Percentiles rank a stretch among this genome's conserved stretches.
Evolutionary conservation across 2,329 filamentous ascomycete genomes (phyloP).

Genomic region (Whalleya microplaca): DNA sequence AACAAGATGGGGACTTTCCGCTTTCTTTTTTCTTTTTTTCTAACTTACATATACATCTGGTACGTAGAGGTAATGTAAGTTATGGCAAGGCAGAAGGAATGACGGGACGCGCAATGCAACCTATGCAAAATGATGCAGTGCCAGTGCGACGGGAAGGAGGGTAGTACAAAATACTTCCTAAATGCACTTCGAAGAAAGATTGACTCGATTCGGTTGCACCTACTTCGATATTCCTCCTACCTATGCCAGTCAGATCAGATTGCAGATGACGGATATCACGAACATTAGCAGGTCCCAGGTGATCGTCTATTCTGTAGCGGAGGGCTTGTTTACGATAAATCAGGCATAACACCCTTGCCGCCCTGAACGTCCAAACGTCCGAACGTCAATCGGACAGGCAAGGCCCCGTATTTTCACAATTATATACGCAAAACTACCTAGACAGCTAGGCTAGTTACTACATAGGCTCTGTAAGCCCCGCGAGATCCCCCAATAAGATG

Average conservation of each 20-base stretch:
- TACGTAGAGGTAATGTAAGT: background rate
- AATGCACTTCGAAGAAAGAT: no score
- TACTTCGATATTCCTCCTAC: background rate
- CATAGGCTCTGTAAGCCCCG: no score
- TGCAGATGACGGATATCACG: background rate
- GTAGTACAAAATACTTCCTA: no score
- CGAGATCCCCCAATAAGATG: no score
- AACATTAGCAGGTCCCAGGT: background rate
- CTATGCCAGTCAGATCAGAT: background rate
- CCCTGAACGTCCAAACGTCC: background rate
- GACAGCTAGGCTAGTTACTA: no score
- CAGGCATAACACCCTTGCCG: background rate
- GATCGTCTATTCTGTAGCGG: background rate
- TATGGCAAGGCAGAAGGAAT: background rate
- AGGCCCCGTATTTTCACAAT: background rate
- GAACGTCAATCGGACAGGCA: background rate
- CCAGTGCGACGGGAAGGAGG: no score
- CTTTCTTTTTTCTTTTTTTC: no score
- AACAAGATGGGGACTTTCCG: background rate
- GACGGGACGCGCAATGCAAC: no score
- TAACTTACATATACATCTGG: background rate
- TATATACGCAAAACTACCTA: background rate
- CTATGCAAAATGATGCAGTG: no score
- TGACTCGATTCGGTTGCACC: no score
- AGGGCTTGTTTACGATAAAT: background rate